Percentiles rank a stretch among this genome's conserved stretches.
Conservation (phyloP, 306 rosid genomes). For the Citrullus colocynthis region DNA sequence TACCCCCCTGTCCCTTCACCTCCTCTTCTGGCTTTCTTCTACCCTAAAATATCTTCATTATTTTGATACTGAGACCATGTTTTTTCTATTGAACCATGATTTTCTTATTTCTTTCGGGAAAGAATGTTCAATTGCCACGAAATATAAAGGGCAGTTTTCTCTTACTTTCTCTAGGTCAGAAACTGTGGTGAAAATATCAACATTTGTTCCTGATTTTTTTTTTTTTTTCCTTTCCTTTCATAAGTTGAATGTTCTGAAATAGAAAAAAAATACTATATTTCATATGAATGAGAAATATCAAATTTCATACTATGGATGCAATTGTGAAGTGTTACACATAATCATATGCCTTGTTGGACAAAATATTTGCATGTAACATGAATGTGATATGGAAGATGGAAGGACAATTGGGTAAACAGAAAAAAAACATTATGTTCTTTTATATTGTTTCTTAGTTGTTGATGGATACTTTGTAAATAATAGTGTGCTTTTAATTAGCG, state of each 20-base stretch:
- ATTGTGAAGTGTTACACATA: too few relatives aligned
- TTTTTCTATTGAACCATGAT: not conserved
- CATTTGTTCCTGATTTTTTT: not conserved
- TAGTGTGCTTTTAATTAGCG: too few relatives aligned
- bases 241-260: not conserved
- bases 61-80: conserved; percentile 8
- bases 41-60: conserved; percentile 4
- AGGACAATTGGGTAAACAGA: too few relatives aligned
- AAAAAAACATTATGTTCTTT: too few relatives aligned
- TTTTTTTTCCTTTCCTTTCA: not conserved
- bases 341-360: too few relatives aligned
- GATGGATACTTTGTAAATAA: too few relatives aligned
- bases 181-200: not conserved
- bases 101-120: not conserved
- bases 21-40: not conserved
- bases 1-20: not conserved
- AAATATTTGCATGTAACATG: too few relatives aligned
- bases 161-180: not conserved
- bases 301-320: not conserved
- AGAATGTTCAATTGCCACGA: conserved; percentile 9
- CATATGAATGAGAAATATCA: not conserved
- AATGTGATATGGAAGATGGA: too few relatives aligned
- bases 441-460: too few relatives aligned
- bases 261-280: not conserved
- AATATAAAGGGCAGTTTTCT: conserved; percentile 1